Evolutionary conservation across 441 rosid genomes (phyloP), one percentile per base, ranked within the genome.

Genomic region (Flueggea neowawraea): DNA sequence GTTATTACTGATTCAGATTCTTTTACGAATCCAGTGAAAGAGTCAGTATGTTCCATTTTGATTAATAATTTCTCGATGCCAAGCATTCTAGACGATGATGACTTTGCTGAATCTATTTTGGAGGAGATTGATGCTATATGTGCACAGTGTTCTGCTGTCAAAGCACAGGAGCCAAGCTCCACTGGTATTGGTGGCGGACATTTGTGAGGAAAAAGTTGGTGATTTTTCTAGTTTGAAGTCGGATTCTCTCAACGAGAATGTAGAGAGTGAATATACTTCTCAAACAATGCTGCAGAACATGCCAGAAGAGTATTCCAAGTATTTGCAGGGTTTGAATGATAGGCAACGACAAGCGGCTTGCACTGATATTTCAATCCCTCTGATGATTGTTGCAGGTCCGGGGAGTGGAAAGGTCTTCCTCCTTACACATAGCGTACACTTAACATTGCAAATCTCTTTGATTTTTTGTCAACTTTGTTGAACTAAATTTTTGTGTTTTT

Each of bases 371-470:
- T 80, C 94, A 43, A 75, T 76, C 14, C 97, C 98, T 75, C 84
- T 85, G 62, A 86, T 94, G 97, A 89, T 94, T 74, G 82, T 78
- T 52, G 98, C 98, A 67, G 98, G 98, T 75, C 97, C 97, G 31
- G 96, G 98, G 70, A 94, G 98, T 63, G 97, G 98, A 69, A 94
- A 94, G 96, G 97, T 85, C 45, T 73, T 57, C 69, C 28, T 22
- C 16, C 13, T 28, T 0, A 36, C 41, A 36, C 9, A 8, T 8
- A 36, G 4, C 6, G 4, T 8, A 36, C 9, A 8, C 41, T 36
- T 8, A 54, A 36, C 31, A 47, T 45, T 60, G 13, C 33, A 6
- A 9, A 55, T 59, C 66, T 44, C 31, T 41, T 67, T 48, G 13
- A 60, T 64, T 65, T 22, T 59, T 58, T 62, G 48, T 2, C 48